Base-by-base conservation (phyloP, 2,329 filamentous ascomycete genomes). In the Calonectria montana region DNA sequence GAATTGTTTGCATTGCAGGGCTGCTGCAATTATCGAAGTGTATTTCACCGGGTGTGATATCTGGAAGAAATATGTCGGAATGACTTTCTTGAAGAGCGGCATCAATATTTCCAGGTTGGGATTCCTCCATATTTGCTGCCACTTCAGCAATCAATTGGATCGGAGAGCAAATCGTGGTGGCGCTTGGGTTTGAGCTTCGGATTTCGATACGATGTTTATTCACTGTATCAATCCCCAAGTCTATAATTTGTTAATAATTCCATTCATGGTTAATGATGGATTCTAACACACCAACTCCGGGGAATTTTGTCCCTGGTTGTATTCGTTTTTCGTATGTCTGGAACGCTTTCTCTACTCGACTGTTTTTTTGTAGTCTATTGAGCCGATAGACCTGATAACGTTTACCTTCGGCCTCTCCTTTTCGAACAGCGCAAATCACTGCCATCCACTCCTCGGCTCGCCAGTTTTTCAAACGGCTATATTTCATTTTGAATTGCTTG, bases 361-460 rank as follows among this genome's bases (percentile, higher is more conserved):
- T 13, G 5, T 41, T 48, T n/a, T 15, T 63, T 62, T 39, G 35
- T 21, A 23, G 23, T 4, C 35, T 25, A 16, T 55, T 55, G 2
- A 29, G n/a, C 4, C 67, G 8, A 8, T 71, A 68, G 12, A 71
- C 27, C 10, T 47, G 23, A 18, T 61, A 69, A 13, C 35, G n/a
- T 39, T 35, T 63, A 2, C 31, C 29, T 0, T 61, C 13, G 6
- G 41, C 29, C 16, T 61, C 23, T 31, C 69, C 65, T 21, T 65
- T 45, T 43, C 48, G 65, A n/a, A 69, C 27, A 16, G 57, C 61
- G 9, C 35, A 35, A n/a, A 69, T 71, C n/a, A 71, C n/a, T 7
- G 50, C 61, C 15, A 39, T 59, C 65, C 69, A 71, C 59, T 71
- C 69, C 0, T 61, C 21, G 1, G 43, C 61, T 16, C 31, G 35